Conservation (phyloP, 2,329 filamentous ascomycete genomes). For the Diaporthe sp. region DNA sequence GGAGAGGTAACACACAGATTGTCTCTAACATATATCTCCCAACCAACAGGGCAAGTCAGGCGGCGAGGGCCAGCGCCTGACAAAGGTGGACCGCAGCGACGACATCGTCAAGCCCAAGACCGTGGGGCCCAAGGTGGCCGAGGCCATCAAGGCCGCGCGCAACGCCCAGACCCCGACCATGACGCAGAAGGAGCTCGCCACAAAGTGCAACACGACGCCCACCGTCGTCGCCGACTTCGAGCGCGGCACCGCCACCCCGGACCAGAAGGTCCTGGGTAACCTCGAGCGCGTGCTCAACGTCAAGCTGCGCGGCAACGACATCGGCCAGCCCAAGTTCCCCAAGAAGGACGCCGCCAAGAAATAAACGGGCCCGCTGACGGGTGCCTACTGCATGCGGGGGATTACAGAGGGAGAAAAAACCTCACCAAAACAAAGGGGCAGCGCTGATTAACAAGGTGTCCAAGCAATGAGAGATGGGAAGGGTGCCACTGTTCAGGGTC, state of each 20-base stretch:
- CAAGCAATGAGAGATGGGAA: neutral
- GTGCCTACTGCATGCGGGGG: neutral
- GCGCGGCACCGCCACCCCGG: constrained; percentile 80
- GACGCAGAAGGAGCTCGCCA: constrained; percentile 91
- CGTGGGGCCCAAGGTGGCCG: constrained; percentile 83
- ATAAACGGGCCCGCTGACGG: constrained; percentile 38
- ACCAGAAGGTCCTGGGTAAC: constrained; percentile 83
- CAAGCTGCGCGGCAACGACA: constrained; percentile 87
- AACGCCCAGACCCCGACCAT: constrained; percentile 91
- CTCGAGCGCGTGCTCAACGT: constrained; percentile 91
- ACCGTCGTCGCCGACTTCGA: constrained; percentile 88
- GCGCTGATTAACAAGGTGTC: neutral
- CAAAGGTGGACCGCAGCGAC: constrained; percentile 97
- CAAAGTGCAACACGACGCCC: constrained; percentile 89
- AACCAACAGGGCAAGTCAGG: constrained; percentile 53
- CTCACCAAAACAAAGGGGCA: neutral
- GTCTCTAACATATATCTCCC: constrained; percentile 49
- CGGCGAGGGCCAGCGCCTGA: constrained; percentile 92
- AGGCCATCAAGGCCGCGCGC: constrained; percentile 85
- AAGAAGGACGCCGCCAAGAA: constrained; percentile 49
- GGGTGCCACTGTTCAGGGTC: neutral
- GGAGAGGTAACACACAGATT: neutral
- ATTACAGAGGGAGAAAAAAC: neutral
- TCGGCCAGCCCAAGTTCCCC: constrained; percentile 81
- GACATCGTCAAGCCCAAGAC: constrained; percentile 98